These are phyloP conservation scores for Fusarium abutilonis DNA, from an alignment of 2,329 filamentous ascomycete species.

Conservation along the genomic window DNA sequence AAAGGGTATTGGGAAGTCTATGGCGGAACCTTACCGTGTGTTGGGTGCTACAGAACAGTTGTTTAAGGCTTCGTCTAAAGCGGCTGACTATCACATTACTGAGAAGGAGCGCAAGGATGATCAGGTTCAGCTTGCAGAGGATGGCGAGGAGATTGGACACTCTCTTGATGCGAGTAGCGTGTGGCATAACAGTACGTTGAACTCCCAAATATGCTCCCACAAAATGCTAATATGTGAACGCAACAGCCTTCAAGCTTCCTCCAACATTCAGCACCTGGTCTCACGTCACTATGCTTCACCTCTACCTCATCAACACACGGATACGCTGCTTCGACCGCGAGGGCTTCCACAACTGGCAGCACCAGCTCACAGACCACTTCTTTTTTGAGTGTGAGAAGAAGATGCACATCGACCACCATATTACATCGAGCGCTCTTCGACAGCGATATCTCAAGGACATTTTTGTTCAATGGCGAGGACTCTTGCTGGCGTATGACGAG, in stretches of 20 bases:
- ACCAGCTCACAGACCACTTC: slow-evolving; percentile 93
- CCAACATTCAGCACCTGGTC: slow-evolving; percentile 97
- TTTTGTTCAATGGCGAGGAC: slow-evolving; percentile 91
- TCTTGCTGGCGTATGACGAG: slow-evolving; percentile 86
- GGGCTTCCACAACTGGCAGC: slow-evolving; percentile 79
- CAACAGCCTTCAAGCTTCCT: slow-evolving; percentile 75
- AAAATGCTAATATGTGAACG: slow-evolving; percentile 4
- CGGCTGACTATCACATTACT: slow-evolving; percentile 81
- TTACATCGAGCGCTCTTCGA: slow-evolving; percentile 66
- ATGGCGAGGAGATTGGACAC: slow-evolving; percentile 82
- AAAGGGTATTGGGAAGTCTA: slow-evolving; percentile 48
- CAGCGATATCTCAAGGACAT: slow-evolving; percentile 84
- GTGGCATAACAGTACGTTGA: slow-evolving; percentile 79
- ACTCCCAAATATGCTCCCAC: neutral
- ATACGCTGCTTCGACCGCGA: slow-evolving; percentile 80
- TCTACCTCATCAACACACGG: slow-evolving; percentile 89
- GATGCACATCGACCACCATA: slow-evolving; percentile 83
- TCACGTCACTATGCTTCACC: slow-evolving; percentile 94
- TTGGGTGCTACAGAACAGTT: slow-evolving; percentile 82
- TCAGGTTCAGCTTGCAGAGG: slow-evolving; percentile 74
- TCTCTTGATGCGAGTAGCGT: slow-evolving; percentile 47
- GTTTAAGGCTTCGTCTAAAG: slow-evolving; percentile 76
- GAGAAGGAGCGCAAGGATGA: slow-evolving; percentile 72
- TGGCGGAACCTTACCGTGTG: slow-evolving; percentile 72
- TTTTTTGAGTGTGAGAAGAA: slow-evolving; percentile 88